These are phyloP conservation scores for Phlebiopsis flavidoalba DNA, from an alignment of 768 basidiomycete species.

Conservation along the genomic window DNA sequence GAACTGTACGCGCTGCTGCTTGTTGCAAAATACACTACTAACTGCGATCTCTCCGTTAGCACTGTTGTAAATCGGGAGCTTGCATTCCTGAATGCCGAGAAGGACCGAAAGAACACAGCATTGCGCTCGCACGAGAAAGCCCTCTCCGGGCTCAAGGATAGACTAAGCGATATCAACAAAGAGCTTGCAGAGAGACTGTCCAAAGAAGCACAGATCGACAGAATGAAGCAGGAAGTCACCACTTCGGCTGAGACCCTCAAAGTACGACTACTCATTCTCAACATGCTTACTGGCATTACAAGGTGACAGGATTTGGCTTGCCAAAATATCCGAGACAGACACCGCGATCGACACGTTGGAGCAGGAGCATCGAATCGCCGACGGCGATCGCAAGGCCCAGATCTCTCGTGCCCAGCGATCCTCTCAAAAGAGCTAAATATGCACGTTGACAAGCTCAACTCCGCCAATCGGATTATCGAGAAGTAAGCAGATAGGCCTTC, in stretches of 20 bases:
- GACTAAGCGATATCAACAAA: constrained; percentile 50
- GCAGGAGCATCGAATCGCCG: constrained; percentile 42
- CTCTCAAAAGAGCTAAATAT: constrained; percentile 63
- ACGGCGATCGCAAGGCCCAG: constrained; percentile 45
- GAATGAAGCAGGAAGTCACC: constrained; percentile 53
- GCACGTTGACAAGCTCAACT: constrained; percentile 55
- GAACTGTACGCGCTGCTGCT: constrained; percentile 50
- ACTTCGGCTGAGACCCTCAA: constrained; percentile 42
- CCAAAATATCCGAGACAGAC: constrained; percentile 52
- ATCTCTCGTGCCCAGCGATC: constrained; percentile 47
- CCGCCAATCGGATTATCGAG: constrained; percentile 53
- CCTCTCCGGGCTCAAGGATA: constrained; percentile 57
- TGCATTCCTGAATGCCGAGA: constrained; percentile 49
- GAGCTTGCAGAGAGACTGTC: constrained; percentile 55
- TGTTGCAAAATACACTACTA: not conserved
- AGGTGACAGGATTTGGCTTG: constrained; percentile 54
- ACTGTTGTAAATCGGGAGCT: constrained; percentile 64
- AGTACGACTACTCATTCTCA: constrained; percentile 28
- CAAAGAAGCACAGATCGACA: constrained; percentile 50
- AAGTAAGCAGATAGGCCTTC: constrained; percentile 11
- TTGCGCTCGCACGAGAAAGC: constrained; percentile 54
- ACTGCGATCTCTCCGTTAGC: constrained; percentile 29
- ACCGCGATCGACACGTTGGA: constrained; percentile 63
- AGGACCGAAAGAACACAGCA: constrained; percentile 52
- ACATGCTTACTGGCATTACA: not conserved